These are phyloP conservation scores for Backusella liffmaniae DNA, from an alignment of 192 early-diverging fungal species.

Conservation along the genomic window DNA sequence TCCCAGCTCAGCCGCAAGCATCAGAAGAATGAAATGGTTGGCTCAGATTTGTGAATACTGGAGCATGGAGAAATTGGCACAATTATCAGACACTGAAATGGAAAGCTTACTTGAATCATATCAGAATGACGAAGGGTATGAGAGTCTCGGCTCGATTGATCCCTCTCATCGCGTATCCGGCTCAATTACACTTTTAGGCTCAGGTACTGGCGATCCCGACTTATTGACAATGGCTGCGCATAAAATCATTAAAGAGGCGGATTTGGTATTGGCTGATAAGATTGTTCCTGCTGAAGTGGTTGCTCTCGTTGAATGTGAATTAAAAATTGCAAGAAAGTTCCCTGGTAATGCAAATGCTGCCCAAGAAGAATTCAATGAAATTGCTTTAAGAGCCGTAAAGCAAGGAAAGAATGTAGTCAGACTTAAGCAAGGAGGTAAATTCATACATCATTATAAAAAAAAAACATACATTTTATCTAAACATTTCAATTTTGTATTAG, in stretches of 20 bases:
- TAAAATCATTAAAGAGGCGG: constrained; percentile 65
- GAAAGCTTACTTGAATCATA: constrained; percentile 47
- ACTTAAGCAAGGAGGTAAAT: constrained; percentile 80
- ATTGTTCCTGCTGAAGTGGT: constrained; percentile 68
- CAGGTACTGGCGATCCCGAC: constrained; percentile 83
- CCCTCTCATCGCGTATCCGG: constrained; percentile 23
- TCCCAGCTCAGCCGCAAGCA: constrained; percentile 37
- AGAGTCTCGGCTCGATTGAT: constrained; percentile 14
- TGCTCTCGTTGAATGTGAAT: constrained; percentile 45
- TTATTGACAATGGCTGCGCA: constrained; percentile 77
- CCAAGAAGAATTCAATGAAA: constrained; percentile 76
- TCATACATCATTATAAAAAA: neutral
- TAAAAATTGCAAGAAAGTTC: constrained; percentile 66
- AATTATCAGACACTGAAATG: constrained; percentile 41
- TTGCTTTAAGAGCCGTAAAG: constrained; percentile 59
- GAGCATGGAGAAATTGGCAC: constrained; percentile 46
- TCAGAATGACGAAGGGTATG: constrained; percentile 34
- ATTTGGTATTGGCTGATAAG: constrained; percentile 84
- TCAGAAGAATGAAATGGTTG: constrained; percentile 54
- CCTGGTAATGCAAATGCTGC: constrained; percentile 73
- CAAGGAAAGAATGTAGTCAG: constrained; percentile 76
- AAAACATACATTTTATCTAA: neutral
- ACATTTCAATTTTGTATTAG: constrained; percentile 27
- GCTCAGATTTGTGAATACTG: constrained; percentile 59
- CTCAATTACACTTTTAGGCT: constrained; percentile 72